Evolutionary conservation across 495 filamentous ascomycete species (phyloP).

Genomic region (Elaphomyces granulatus): DNA sequence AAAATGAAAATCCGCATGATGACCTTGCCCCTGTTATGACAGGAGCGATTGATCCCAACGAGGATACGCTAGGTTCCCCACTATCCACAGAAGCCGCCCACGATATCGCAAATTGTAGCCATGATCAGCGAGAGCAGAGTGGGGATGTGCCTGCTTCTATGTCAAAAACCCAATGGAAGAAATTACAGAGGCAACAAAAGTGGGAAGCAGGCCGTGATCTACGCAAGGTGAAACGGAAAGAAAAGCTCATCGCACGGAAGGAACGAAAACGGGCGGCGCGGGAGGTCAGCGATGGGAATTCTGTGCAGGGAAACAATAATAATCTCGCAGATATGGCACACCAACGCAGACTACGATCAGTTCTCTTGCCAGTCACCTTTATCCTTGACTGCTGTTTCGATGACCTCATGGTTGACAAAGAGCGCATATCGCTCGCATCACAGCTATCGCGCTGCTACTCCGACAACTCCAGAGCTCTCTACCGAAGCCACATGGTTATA

Average conservation of each 20-base stretch:
- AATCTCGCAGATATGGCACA: conserved; percentile 25
- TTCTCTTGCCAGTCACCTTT: conserved; percentile 56
- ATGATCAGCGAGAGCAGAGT: conserved; percentile 14
- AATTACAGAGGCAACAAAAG: conserved; percentile 44
- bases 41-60: neutral
- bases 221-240: conserved; percentile 58
- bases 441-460: conserved; percentile 85
- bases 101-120: too few species aligned
- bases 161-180: conserved; percentile 77
- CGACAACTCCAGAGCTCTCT: conserved; percentile 55
- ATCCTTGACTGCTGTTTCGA: conserved; percentile 91
- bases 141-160: conserved; percentile 14
- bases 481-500: conserved; percentile 54
- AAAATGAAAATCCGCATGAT: neutral
- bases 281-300: conserved; percentile 16
- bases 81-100: too few species aligned
- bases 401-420: conserved; percentile 68
- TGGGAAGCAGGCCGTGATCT: conserved; percentile 54
- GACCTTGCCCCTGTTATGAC: neutral
- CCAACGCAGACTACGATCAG: conserved; percentile 23
- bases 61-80: too few species aligned
- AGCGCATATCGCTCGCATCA: conserved; percentile 62
- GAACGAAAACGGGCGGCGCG: conserved; percentile 37
- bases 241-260: conserved; percentile 52
- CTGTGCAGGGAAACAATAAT: too few species aligned